Evolutionary conservation across 805 yeast species (phyloP).

Genomic region (Nakazawaea peltata): DNA sequence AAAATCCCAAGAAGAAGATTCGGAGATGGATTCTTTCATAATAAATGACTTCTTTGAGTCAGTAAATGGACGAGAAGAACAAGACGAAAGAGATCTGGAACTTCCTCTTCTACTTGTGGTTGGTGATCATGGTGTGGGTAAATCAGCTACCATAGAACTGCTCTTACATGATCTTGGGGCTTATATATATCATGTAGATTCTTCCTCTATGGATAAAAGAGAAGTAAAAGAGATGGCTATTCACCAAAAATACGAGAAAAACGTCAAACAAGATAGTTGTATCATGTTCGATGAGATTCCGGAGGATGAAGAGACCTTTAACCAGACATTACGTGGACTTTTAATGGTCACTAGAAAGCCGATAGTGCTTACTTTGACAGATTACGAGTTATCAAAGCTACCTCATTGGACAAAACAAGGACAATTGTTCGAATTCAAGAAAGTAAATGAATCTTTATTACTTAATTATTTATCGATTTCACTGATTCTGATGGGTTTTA

Average conservation of each 20-base stretch:
- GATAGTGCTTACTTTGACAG: constrained; percentile 4
- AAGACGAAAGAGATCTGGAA: constrained; percentile 4
- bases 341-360: constrained; percentile 9
- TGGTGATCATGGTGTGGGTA: constrained; percentile 8
- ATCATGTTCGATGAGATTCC: constrained; percentile 10
- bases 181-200: constrained; percentile 7
- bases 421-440: constrained; percentile 3
- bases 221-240: constrained; percentile 7
- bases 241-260: constrained; percentile 9
- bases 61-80: neutral
- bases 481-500: neutral
- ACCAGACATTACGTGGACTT: constrained; percentile 1
- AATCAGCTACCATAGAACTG: constrained; percentile 4
- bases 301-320: constrained; percentile 9
- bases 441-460: neutral
- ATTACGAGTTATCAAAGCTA: neutral
- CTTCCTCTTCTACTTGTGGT: constrained; percentile 5
- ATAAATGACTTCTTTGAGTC: constrained; percentile 4
- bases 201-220: constrained; percentile 7
- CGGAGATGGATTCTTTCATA: constrained; percentile 5
- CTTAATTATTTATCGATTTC: constrained; percentile 2
- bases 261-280: constrained; percentile 9
- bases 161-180: constrained; percentile 3
- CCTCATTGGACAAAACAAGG: constrained; percentile 8
- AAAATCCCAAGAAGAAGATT: constrained; percentile 1